These are phyloP conservation scores for Cryphonectria japonica DNA, from an alignment of 2,329 filamentous ascomycete genomes.

Conservation along the genomic window DNA sequence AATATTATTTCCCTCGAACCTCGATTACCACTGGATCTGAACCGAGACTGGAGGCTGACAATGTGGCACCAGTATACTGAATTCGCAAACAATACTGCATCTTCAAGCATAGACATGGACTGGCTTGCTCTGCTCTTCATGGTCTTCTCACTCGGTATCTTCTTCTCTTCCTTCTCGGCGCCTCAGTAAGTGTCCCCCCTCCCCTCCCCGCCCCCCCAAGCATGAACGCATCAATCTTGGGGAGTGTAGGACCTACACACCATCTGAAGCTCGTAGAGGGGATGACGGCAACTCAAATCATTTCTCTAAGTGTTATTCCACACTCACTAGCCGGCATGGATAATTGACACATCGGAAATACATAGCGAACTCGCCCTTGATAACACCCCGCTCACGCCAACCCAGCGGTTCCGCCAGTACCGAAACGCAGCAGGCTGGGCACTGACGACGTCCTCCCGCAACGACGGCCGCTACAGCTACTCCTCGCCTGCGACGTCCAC, in stretches of 20 bases:
- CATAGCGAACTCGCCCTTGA: conserved; percentile 45
- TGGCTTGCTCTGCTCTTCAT: conserved; percentile 59
- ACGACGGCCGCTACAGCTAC: conserved; percentile 38
- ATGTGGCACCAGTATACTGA: conserved; percentile 46
- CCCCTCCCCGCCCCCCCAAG: too few relatives aligned
- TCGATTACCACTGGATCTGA: conserved; percentile 1
- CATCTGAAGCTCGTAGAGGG: not conserved
- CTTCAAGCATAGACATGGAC: conserved; percentile 41
- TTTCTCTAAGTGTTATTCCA: not conserved
- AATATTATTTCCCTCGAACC: not conserved
- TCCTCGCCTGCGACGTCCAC: conserved; percentile 52
- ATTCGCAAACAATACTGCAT: conserved; percentile 51
- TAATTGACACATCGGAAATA: not conserved
- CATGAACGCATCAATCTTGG: not conserved
- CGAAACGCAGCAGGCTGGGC: conserved; percentile 56
- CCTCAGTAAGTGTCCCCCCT: conserved; percentile 35
- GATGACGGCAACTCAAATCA: not conserved
- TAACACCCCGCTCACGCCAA: conserved; percentile 45
- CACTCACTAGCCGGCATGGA: not conserved
- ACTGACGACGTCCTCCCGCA: conserved; percentile 49
- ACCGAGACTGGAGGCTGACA: not conserved
- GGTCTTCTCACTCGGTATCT: conserved; percentile 47
- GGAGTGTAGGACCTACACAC: not conserved
- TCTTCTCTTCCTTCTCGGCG: conserved; percentile 49
- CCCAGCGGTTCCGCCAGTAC: conserved; percentile 53